These are phyloP conservation scores for Mycena crocata DNA, from an alignment of 768 basidiomycete genomes.

Conservation along the genomic window DNA sequence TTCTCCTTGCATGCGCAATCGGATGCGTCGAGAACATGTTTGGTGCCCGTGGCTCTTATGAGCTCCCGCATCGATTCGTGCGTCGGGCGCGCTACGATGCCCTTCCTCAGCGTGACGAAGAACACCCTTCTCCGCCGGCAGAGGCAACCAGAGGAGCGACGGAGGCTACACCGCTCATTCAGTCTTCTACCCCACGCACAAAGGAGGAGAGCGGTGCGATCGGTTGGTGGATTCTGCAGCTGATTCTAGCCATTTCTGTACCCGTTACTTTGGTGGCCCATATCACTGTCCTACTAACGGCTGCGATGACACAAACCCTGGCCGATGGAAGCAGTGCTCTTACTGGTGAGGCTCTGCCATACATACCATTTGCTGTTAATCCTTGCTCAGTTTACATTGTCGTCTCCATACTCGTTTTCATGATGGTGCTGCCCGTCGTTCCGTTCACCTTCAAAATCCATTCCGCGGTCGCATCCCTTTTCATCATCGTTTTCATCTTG, in stretches of 20 bases:
- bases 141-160: constrained; percentile 55
- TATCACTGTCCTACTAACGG: constrained; percentile 58
- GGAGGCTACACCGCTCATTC: constrained; percentile 69
- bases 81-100: constrained; percentile 41
- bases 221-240: constrained; percentile 69
- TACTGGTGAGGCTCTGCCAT: constrained; percentile 56
- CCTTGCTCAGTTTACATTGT: constrained; percentile 59
- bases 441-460: constrained; percentile 72
- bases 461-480: constrained; percentile 38
- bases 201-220: constrained; percentile 41
- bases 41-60: constrained; percentile 27
- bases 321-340: constrained; percentile 68
- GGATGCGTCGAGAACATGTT: constrained; percentile 48
- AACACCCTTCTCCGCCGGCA: constrained; percentile 18
- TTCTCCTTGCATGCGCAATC: constrained; percentile 57
- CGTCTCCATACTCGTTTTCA: constrained; percentile 57
- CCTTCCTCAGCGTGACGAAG: constrained; percentile 33
- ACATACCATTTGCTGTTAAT: not conserved
- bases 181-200: constrained; percentile 14
- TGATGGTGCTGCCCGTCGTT: constrained; percentile 69
- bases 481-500: constrained; percentile 55
- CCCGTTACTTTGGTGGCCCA: constrained; percentile 67
- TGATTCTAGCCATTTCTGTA: constrained; percentile 64
- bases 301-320: constrained; percentile 66
- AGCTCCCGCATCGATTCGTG: constrained; percentile 27